A percentile compares a stretch with the other conserved stretches of the same genome.
Evolutionary conservation across 108 stramenopile genomes (phyloP).

Genomic region (Cylindrotheca fusiformis): DNA sequence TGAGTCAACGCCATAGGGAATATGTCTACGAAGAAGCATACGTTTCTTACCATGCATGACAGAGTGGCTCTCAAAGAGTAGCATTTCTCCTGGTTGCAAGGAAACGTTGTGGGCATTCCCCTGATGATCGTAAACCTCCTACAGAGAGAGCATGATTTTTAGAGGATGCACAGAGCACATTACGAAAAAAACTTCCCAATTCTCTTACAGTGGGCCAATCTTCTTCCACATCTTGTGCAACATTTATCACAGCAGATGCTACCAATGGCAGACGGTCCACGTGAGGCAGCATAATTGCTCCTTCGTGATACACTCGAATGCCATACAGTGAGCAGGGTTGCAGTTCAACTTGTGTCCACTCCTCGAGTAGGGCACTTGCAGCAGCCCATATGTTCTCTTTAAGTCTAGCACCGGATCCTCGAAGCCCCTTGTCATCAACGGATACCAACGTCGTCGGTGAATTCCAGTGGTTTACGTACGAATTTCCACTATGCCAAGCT

Average conservation of each 20-base stretch:
- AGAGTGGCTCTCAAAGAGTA: slow-evolving; percentile 75
- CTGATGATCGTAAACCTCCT: slow-evolving; percentile 52
- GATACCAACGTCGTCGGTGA: slow-evolving; percentile 24
- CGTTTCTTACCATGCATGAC: slow-evolving; percentile 55
- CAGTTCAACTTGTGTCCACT: slow-evolving; percentile 69
- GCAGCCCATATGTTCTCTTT: slow-evolving; percentile 44
- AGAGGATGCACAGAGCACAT: too few species aligned
- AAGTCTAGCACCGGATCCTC: slow-evolving; percentile 34
- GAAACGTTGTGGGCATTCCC: slow-evolving; percentile 67
- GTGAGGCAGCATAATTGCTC: slow-evolving; percentile 56
- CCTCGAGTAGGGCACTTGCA: slow-evolving; percentile 44
- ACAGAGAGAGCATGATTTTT: too few species aligned
- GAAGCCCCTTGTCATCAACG: slow-evolving; percentile 41
- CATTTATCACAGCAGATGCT: slow-evolving; percentile 71
- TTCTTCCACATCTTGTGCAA: slow-evolving; percentile 63
- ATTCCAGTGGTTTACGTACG: slow-evolving; percentile 23
- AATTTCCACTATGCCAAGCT: slow-evolving; percentile 52
- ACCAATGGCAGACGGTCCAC: slow-evolving; percentile 79
- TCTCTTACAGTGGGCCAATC: slow-evolving; percentile 25
- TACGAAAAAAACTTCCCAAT: too few species aligned
- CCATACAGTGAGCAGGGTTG: slow-evolving; percentile 67
- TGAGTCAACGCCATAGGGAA: slow-evolving; percentile 47
- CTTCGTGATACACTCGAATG: slow-evolving; percentile 60
- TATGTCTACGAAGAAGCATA: too few species aligned
- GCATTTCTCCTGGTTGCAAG: slow-evolving; percentile 74